Evolutionary conservation across 2,329 filamentous ascomycete species (phyloP).

Genomic region (Claviceps maximensis): DNA sequence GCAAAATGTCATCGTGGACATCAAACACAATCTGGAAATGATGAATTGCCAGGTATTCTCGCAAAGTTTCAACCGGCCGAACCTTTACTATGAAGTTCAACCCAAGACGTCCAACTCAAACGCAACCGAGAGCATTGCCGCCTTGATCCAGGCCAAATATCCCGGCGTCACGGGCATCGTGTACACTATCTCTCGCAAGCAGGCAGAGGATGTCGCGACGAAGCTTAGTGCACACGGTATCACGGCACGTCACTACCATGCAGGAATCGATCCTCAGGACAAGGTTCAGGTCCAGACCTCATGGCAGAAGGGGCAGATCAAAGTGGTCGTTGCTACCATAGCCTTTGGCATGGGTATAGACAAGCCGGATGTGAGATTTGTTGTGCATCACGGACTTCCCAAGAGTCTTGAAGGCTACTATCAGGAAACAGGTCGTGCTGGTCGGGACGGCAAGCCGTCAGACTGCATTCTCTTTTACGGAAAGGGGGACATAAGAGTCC

Average conservation of each 20-base stretch:
- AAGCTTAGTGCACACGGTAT: slow-evolving; percentile 55
- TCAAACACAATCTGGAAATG: slow-evolving; percentile 84
- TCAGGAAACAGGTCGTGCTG: slow-evolving; percentile 91
- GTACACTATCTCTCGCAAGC: slow-evolving; percentile 78
- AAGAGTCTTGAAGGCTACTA: slow-evolving; percentile 98
- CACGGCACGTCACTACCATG: slow-evolving; percentile 74
- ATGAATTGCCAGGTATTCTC: slow-evolving; percentile 63
- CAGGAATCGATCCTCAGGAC: slow-evolving; percentile 53
- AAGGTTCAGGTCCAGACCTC: slow-evolving; percentile 59
- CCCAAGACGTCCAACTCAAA: slow-evolving; percentile 49
- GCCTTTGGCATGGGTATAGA: slow-evolving; percentile 99
- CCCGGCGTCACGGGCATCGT: slow-evolving; percentile 70
- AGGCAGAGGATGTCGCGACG: slow-evolving; percentile 66
- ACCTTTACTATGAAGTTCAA: slow-evolving; percentile 77
- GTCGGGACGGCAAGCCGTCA: slow-evolving; percentile 76
- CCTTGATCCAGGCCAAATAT: slow-evolving; percentile 60
- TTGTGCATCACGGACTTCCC: slow-evolving; percentile 83
- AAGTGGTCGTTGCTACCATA: slow-evolving; percentile 94
- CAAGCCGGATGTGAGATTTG: slow-evolving; percentile 91
- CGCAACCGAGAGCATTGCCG: slow-evolving; percentile 35
- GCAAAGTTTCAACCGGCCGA: slow-evolving; percentile 95
- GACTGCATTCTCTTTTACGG: slow-evolving; percentile 85
- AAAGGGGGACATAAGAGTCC: slow-evolving; percentile 59
- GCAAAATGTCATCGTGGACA: slow-evolving; percentile 79
- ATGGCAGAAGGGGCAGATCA: slow-evolving; percentile 69